Evolutionary conservation across 768 basidiomycete species (phyloP).

Genomic region (Collybia mongolica): DNA sequence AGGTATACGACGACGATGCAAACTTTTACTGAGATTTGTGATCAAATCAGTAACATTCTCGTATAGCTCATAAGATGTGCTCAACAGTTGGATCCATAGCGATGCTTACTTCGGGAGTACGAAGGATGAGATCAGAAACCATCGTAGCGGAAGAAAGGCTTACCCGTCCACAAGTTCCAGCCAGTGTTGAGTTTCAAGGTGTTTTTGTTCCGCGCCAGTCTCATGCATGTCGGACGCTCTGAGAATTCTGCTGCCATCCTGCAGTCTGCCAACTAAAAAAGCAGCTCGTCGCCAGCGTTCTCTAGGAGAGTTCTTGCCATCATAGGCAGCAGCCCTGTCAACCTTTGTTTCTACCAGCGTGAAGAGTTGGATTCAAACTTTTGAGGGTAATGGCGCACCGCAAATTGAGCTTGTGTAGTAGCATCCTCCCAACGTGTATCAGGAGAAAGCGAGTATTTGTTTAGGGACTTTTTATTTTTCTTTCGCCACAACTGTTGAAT

Average conservation of each 20-base stretch:
- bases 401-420: conserved; percentile 30
- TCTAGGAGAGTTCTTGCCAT: conserved; percentile 43
- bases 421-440: conserved; percentile 39
- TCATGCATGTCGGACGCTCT: conserved; percentile 22
- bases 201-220: conserved; percentile 37
- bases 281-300: conserved; percentile 48
- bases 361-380: background rate
- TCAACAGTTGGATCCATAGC: conserved; percentile 62
- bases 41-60: background rate
- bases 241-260: conserved; percentile 42
- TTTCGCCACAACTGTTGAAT: conserved; percentile 41
- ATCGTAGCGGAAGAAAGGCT: conserved; percentile 10
- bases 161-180: conserved; percentile 61
- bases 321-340: conserved; percentile 37
- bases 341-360: conserved; percentile 23
- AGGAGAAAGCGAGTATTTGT: conserved; percentile 27
- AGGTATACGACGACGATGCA: conserved; percentile 8
- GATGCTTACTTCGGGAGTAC: conserved; percentile 42
- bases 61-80: conserved; percentile 13
- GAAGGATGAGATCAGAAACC: conserved; percentile 1
- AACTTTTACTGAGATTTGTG: conserved; percentile 14
- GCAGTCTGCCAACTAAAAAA: conserved; percentile 38
- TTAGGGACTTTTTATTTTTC: conserved; percentile 27
- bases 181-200: conserved; percentile 62
- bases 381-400: conserved; percentile 23